Conservation (phyloP, 495 filamentous ascomycete species). For the Pyronema domesticum region DNA sequence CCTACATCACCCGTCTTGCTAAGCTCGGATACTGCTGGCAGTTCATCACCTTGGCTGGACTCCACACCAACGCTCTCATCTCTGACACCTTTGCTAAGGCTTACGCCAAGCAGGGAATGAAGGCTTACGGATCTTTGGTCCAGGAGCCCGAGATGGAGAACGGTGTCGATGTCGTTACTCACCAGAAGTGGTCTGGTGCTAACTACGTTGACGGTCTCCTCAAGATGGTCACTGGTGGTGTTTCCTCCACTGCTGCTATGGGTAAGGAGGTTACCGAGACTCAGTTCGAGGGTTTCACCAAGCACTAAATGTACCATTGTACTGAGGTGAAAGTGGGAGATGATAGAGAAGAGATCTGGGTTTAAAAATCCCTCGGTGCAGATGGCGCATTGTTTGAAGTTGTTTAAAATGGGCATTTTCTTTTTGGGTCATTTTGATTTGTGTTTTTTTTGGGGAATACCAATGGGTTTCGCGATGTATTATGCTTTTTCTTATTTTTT, state of each 20-base stretch:
- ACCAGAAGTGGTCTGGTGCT: constrained; percentile 96
- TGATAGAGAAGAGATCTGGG: too few species aligned
- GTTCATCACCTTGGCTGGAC: constrained; percentile 96
- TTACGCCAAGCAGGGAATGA: constrained; percentile 69
- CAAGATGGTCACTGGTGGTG: constrained; percentile 92
- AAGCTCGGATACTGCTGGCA: constrained; percentile 94
- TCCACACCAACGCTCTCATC: constrained; percentile 89
- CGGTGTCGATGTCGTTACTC: constrained; percentile 83
- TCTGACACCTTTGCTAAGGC: constrained; percentile 72
- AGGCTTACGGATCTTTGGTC: constrained; percentile 87
- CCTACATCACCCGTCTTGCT: constrained; percentile 82
- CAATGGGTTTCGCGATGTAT: too few species aligned
- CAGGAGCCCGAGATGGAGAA: constrained; percentile 93
- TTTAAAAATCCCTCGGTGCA: too few species aligned
- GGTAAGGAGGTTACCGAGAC: constrained; percentile 95
- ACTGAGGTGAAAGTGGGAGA: too few species aligned
- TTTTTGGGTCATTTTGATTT: too few species aligned
- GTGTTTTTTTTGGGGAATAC: too few species aligned
- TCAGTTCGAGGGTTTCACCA: constrained; percentile 51
- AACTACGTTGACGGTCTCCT: constrained; percentile 84
- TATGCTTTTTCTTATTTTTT: too few species aligned
- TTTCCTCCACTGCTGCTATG: constrained; percentile 86
- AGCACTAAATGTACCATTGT: neutral
- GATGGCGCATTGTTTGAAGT: too few species aligned
- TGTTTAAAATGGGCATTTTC: too few species aligned